Base-by-base conservation (phyloP, 177 flowering plant species). In the Telopea speciosissima region DNA sequence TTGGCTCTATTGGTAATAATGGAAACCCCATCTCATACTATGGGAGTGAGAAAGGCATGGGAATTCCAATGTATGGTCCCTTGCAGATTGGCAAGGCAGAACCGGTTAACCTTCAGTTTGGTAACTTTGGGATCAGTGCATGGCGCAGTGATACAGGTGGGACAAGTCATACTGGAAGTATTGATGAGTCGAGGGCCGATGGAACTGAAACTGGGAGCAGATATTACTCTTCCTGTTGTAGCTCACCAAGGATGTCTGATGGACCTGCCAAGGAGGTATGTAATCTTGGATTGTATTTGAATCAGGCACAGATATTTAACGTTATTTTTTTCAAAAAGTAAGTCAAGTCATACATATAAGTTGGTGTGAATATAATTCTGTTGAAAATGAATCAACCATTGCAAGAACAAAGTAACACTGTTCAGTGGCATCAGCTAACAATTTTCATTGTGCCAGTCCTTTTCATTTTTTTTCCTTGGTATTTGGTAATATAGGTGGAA, bases 261-360 rank as follows among this genome's bases (percentile, higher is more conserved):
- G 96, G 90, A 68, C 85, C 79, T 77, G 76, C 97, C 23, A 96
- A 93, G 72, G 99, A 96, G 97, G 99, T 96, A 89, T 52, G 42
- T 49, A 10, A 49, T 49, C 19, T 19, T 49, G 54, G 54, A 49
- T 49, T 49, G 1, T 13, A 49, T 49, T 5, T 13, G 54, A 49
- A 49, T 49, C 19, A 11, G 19, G 17, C 54, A 49, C 17, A 5
- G 54, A 12, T 28, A 28, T 36, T 36, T 36, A 5, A 36, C 40
- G 1, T 8, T 36, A 8, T 8, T 36, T 5, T 36, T 36, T 36
- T 36, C 40, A 36, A 8, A 36, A 36, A 5, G 9, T 36, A 36
- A 3, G 40, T 36, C 40, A 36, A 8, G 3, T 36, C 40, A 36
- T 36, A 36, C 40, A 36, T 8, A 28, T 28, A 36, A 36, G 40